Base-by-base conservation (phyloP, 176 grass and related monocot genomes). In the Musa acuminata region DNA sequence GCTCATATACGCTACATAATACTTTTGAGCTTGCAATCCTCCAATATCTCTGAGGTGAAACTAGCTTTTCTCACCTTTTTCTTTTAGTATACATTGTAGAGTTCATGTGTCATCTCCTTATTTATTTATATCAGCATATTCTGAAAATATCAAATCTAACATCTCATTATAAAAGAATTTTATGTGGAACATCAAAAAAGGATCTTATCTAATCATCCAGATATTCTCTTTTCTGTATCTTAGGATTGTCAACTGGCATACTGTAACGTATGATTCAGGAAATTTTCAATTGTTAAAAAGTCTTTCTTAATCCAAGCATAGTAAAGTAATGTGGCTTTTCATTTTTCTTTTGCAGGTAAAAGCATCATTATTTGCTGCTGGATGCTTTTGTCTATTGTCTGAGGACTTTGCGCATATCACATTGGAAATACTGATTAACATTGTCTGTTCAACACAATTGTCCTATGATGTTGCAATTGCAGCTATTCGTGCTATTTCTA, bases 351-450 rank as follows among this genome's bases (percentile, higher is more conserved):
- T 69, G 35, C 82, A 98, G 94, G 84, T 89, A 11, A 90, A 81
- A 62, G 94, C 89, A 0, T 91, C 94, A 26, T 74, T 97, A 50
- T 91, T 93, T 91, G 80, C 84, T 9, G 74, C 90, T 72, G 63
- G 72, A 72, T 97, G 82, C 80, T 83, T 97, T 49, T 93, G 81
- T 69, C 79, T 75, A 51, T 68, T 93, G 29, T 84, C 90, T 9
- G 84, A 87, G 80, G 90, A 98, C 66, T 98, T 98, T 82, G 85
- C 88, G 49, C 60, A 19, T 63, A 87, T 91, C 75, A 82, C 82
- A 76, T 80, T 98, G 81, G 76, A 77, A 82, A 71, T 87, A 25
- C 58, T 89, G 59, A 20, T 66, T 72, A 79, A 89, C 76, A 64
- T 90, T 76, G 80, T 90, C 70, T 59, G 49, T 68, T 88, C 80